Conservation (phyloP, 768 basidiomycete species). For the Saitozyma podzolica region DNA sequence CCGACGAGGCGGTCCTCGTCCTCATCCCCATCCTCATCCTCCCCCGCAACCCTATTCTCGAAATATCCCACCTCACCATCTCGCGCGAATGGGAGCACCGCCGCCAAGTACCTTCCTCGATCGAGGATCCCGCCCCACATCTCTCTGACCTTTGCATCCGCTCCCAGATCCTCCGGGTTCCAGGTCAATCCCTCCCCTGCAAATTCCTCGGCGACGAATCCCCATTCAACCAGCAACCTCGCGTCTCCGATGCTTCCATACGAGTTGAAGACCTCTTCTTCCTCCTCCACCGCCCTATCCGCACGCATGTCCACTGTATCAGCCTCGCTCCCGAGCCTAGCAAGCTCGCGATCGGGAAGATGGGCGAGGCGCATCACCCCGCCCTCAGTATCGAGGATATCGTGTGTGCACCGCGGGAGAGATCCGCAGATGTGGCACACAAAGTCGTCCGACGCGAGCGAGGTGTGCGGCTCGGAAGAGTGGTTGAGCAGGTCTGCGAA, state of each 20-base stretch:
- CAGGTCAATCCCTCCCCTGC: slow-evolving; percentile 20
- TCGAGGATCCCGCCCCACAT: background rate
- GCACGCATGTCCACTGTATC: slow-evolving; percentile 21
- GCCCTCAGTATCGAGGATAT: slow-evolving; percentile 3
- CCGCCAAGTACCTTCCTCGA: too few relatives aligned
- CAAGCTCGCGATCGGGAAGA: background rate
- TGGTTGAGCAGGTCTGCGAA: slow-evolving; percentile 65
- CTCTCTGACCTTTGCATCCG: background rate
- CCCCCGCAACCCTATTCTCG: background rate
- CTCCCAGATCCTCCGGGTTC: slow-evolving; percentile 1
- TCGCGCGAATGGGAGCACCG: background rate
- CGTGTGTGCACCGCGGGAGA: slow-evolving; percentile 14
- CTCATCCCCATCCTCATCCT: background rate
- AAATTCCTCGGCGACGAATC: slow-evolving; percentile 11
- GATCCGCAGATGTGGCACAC: slow-evolving; percentile 29
- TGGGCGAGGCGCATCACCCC: slow-evolving; percentile 6
- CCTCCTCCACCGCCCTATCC: slow-evolving; percentile 9
- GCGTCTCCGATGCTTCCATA: slow-evolving; percentile 20
- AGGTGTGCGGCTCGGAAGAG: slow-evolving; percentile 18
- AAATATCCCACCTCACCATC: background rate
- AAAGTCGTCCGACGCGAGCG: slow-evolving; percentile 12
- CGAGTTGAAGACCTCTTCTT: slow-evolving; percentile 22
- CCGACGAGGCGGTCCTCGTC: background rate
- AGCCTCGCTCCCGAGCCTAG: background rate
- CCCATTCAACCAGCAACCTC: slow-evolving; percentile 31